These are phyloP conservation scores for Corylus heterophylla DNA, from an alignment of 306 rosid genomes.

Conservation along the genomic window DNA sequence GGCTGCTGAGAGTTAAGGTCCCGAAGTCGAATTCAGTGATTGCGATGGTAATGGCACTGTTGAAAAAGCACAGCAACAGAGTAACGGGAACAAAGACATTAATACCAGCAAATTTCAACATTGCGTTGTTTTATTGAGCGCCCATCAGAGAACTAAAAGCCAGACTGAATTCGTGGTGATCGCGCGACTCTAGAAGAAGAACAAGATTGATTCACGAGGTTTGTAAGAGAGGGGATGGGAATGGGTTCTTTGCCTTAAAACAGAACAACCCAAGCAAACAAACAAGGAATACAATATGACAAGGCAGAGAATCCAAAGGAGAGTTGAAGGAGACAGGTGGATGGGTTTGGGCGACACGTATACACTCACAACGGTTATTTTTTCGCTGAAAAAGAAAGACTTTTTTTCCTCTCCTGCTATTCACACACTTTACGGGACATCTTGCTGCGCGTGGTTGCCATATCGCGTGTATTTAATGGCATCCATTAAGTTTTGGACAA, in stretches of 20 bases:
- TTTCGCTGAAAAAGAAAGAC: conserved; percentile 23
- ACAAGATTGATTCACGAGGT: conserved; percentile 31
- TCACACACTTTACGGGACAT: conserved; percentile 7
- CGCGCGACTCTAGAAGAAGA: conserved; percentile 7
- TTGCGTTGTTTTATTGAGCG: conserved; percentile 28
- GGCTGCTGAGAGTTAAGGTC: conserved; percentile 60
- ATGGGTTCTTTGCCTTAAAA: conserved; percentile 34
- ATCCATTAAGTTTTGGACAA: not conserved
- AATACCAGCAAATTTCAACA: conserved; percentile 36
- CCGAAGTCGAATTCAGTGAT: conserved; percentile 78
- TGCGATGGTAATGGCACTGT: conserved; percentile 7
- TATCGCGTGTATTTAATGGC: conserved; percentile 7
- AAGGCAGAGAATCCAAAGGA: conserved; percentile 56
- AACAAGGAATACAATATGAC: conserved; percentile 46
- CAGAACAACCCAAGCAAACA: conserved; percentile 24
- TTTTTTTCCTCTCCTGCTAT: not conserved
- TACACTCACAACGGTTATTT: conserved; percentile 61
- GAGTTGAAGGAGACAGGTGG: conserved; percentile 57
- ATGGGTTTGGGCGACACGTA: conserved; percentile 45
- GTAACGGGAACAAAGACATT: conserved; percentile 2
- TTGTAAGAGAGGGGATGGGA: conserved; percentile 9
- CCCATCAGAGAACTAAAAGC: conserved; percentile 27
- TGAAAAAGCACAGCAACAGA: conserved; percentile 7
- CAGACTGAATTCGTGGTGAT: conserved; percentile 12
- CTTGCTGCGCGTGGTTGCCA: conserved; percentile 19